Percentiles rank a stretch among this genome's conserved stretches.
Conservation (phyloP, 345 rosid species). For the Microcos paniculata region DNA sequence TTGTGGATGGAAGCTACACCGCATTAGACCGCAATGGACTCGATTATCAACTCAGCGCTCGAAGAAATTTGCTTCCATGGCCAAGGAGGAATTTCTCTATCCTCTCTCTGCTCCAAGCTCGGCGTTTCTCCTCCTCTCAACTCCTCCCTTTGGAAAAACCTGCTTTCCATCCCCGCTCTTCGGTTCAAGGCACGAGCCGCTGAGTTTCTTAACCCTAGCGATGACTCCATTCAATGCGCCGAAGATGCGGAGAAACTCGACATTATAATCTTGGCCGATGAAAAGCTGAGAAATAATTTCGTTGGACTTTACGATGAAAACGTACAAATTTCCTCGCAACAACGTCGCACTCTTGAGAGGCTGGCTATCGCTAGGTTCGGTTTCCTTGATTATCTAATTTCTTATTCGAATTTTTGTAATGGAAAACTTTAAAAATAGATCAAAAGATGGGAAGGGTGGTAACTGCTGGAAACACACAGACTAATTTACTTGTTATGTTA, state of each 20-base stretch:
- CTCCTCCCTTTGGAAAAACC: conserved; percentile 49
- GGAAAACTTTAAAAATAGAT: background rate
- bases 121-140: conserved; percentile 27
- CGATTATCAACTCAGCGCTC: conserved; percentile 52
- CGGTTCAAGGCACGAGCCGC: conserved; percentile 38
- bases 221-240: conserved; percentile 41
- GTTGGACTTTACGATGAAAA: conserved; percentile 61
- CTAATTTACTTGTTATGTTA: background rate
- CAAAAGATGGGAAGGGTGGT: background rate
- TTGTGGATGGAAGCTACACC: background rate
- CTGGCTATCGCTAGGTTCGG: conserved; percentile 56
- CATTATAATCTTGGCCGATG: conserved; percentile 48
- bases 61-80: conserved; percentile 68
- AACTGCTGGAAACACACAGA: background rate
- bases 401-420: background rate
- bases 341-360: conserved; percentile 64
- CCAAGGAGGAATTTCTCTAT: conserved; percentile 39
- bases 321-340: conserved; percentile 35
- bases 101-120: conserved; percentile 48
- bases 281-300: conserved; percentile 62
- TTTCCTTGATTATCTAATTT: background rate
- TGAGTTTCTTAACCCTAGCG: conserved; percentile 24
- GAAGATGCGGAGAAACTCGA: conserved; percentile 53
- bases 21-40: conserved; percentile 37
- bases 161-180: conserved; percentile 53